Evolutionary conservation across 78 protist genomes (phyloP).

Genomic region (Chrysochromulina tobinii): DNA sequence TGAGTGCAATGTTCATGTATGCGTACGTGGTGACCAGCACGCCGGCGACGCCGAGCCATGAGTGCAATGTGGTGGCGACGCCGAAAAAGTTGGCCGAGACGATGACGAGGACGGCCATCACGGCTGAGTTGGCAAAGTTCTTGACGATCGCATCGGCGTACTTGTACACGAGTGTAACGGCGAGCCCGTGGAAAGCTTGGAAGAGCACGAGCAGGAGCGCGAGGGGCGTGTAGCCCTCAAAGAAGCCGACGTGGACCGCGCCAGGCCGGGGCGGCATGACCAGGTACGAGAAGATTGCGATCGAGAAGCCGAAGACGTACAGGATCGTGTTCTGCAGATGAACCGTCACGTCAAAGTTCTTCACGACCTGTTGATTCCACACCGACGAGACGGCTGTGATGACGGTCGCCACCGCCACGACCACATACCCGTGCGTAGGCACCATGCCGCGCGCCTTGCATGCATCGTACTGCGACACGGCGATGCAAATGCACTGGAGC

Average conservation of each 20-base stretch:
- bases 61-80: not conserved
- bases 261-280: not conserved
- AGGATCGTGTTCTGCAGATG: not conserved
- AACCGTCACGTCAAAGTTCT: not conserved
- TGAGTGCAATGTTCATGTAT: slow-evolving; percentile 16
- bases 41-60: not conserved
- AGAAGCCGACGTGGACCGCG: not conserved
- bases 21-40: not conserved
- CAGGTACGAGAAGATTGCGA: not conserved
- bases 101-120: slow-evolving; percentile 1
- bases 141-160: slow-evolving; percentile 43
- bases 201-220: not conserved
- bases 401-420: not conserved
- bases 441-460: not conserved
- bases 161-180: slow-evolving; percentile 28
- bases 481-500: not conserved
- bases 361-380: not conserved
- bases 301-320: not conserved
- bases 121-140: slow-evolving; percentile 19
- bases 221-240: not conserved
- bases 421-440: not conserved
- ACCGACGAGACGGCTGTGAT: not conserved
- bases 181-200: slow-evolving; percentile 9
- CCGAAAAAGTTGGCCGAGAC: not conserved
- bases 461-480: not conserved